phyloP scores from a whole-genome alignment of 2,329 filamentous ascomycete species.

The Phaeosphaeriaceae sp. region DNA sequence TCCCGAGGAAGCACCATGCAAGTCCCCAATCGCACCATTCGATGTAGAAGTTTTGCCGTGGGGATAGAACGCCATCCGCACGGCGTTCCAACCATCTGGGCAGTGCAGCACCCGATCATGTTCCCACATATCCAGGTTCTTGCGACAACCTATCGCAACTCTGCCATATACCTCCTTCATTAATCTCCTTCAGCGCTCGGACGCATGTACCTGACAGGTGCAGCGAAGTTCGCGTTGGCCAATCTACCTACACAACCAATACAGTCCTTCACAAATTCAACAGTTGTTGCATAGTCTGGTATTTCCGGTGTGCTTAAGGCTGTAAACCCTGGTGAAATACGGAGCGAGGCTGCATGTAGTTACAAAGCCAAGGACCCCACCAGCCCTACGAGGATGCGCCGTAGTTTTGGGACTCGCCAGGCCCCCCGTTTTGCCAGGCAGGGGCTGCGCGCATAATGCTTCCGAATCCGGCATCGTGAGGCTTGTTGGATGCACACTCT shows the following conservation, averaged over 20 bases:
- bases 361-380: not conserved
- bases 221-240: not conserved
- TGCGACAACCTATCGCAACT: not conserved
- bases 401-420: not conserved
- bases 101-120: not conserved
- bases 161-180: too few relatives aligned
- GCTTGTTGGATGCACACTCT: not conserved
- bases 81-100: too few relatives aligned
- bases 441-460: constrained; percentile 1
- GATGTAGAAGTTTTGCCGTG: too few relatives aligned
- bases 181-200: too few relatives aligned
- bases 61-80: too few relatives aligned
- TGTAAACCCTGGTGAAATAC: not conserved
- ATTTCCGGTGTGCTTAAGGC: not conserved
- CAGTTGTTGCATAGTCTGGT: not conserved
- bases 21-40: too few relatives aligned
- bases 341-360: not conserved
- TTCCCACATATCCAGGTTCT: not conserved
- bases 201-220: too few relatives aligned
- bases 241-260: not conserved
- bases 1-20: too few relatives aligned
- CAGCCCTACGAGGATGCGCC: not conserved
- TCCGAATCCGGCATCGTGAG: not conserved
- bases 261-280: not conserved
- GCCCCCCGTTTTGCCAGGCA: not conserved